These are phyloP conservation scores for Lolium multiflorum DNA, from an alignment of 176 grass and related monocot genomes.

Conservation along the genomic window DNA sequence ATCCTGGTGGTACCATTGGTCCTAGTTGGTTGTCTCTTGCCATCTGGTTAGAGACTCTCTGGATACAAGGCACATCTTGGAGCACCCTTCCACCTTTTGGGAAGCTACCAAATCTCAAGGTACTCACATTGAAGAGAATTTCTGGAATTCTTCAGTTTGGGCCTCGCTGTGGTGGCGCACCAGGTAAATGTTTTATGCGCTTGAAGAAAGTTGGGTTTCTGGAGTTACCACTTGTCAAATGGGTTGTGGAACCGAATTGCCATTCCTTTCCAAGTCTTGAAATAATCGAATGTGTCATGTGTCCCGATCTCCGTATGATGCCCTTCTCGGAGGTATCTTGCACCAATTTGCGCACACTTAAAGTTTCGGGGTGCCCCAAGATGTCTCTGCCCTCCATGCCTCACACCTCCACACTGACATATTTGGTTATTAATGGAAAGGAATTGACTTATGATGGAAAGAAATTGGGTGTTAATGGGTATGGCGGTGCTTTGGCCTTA, in stretches of 20 bases:
- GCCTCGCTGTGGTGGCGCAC: background rate
- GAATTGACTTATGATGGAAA: background rate
- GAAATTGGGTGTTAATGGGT: background rate
- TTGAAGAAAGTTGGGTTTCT: background rate
- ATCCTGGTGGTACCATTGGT: background rate
- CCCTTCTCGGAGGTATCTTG: background rate
- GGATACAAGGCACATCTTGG: background rate
- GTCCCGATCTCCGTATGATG: background rate
- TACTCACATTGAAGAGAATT: background rate
- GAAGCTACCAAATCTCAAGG: background rate
- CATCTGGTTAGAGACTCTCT: background rate
- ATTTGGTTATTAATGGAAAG: background rate
- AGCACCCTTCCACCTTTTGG: background rate
- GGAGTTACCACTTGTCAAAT: background rate
- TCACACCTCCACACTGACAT: background rate
- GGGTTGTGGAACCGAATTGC: background rate
- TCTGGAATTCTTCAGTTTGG: background rate
- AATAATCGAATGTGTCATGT: accelerated
- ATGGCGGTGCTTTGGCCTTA: background rate
- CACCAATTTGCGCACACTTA: background rate
- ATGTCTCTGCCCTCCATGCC: constrained; percentile 22
- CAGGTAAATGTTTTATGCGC: background rate
- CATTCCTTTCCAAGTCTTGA: background rate
- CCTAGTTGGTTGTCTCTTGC: background rate
- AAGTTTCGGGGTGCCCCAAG: accelerated